A percentile compares a stretch with the other conserved stretches of the same genome.
Evolutionary conservation across 1,139 yeast species (phyloP).

Genomic region (Magnusiomyces tetraspermus): DNA sequence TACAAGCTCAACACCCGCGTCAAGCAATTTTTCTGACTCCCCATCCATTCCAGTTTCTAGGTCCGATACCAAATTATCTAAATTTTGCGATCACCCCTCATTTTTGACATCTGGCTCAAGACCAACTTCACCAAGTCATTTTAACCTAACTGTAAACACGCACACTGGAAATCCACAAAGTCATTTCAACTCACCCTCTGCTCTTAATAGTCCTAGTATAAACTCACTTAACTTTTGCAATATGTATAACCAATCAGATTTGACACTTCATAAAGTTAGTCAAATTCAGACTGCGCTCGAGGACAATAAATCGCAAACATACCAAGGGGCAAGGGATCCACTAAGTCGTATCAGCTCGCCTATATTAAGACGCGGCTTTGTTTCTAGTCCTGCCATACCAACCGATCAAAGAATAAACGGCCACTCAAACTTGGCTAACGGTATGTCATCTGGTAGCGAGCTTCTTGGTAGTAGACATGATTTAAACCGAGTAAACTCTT

Average conservation of each 20-base stretch:
- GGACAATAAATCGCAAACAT: constrained; percentile 13
- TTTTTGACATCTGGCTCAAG: background rate
- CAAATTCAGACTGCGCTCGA: constrained; percentile 12
- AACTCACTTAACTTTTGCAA: background rate
- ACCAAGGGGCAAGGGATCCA: constrained; percentile 10
- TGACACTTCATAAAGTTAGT: constrained; percentile 9
- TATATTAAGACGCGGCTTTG: constrained; percentile 5
- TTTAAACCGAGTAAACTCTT: background rate
- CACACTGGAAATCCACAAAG: background rate
- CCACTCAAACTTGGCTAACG: background rate
- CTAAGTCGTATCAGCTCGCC: constrained; percentile 1
- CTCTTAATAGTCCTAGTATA: background rate
- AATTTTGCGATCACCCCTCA: background rate
- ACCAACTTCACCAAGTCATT: background rate
- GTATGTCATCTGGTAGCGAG: background rate
- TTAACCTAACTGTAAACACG: background rate
- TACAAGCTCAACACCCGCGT: background rate
- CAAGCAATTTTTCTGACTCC: background rate
- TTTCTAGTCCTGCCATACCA: constrained; percentile 6
- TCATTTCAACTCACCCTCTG: background rate
- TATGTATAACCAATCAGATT: constrained; percentile 6
- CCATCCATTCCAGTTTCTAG: background rate
- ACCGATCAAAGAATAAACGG: background rate
- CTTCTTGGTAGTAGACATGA: background rate
- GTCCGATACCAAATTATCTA: background rate